These are phyloP conservation scores for Scedosporium dehoogii DNA, from an alignment of 2,329 filamentous ascomycete genomes.

Conservation along the genomic window DNA sequence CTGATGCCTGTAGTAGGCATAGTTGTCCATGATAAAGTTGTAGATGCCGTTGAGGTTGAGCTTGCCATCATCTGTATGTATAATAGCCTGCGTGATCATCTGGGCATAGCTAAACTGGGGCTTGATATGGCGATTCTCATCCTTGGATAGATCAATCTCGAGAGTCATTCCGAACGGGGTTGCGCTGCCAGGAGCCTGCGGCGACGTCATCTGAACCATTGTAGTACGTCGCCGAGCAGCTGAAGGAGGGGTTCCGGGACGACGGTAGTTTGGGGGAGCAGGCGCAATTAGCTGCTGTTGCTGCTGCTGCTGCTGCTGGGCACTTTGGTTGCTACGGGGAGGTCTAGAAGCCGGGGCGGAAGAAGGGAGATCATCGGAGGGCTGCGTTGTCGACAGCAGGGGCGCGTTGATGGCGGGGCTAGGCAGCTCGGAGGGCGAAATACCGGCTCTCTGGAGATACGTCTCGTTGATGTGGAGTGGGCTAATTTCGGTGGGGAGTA, in stretches of 20 bases:
- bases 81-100: slow-evolving; percentile 92
- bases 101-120: slow-evolving; percentile 94
- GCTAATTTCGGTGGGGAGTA: slow-evolving; percentile 66
- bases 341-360: slow-evolving; percentile 8
- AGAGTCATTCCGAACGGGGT: slow-evolving; percentile 19
- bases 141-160: slow-evolving; percentile 67
- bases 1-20: slow-evolving; percentile 86
- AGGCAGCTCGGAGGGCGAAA: slow-evolving; percentile 19
- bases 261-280: slow-evolving; percentile 49
- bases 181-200: slow-evolving; percentile 2
- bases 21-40: slow-evolving; percentile 80
- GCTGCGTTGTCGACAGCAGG: slow-evolving; percentile 8
- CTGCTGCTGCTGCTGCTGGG: slow-evolving; percentile 17
- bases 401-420: neutral
- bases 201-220: neutral
- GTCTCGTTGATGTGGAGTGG: slow-evolving; percentile 57
- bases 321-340: slow-evolving; percentile 14
- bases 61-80: slow-evolving; percentile 77
- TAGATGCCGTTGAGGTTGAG: slow-evolving; percentile 90
- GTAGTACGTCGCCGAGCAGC: slow-evolving; percentile 19
- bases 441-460: slow-evolving; percentile 59
- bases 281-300: slow-evolving; percentile 40
- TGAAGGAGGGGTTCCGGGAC: slow-evolving; percentile 51
- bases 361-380: slow-evolving; percentile 7
- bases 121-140: slow-evolving; percentile 83